Conservation (phyloP, 257 asterid genomes). For the Orobanche coerulescens region DNA sequence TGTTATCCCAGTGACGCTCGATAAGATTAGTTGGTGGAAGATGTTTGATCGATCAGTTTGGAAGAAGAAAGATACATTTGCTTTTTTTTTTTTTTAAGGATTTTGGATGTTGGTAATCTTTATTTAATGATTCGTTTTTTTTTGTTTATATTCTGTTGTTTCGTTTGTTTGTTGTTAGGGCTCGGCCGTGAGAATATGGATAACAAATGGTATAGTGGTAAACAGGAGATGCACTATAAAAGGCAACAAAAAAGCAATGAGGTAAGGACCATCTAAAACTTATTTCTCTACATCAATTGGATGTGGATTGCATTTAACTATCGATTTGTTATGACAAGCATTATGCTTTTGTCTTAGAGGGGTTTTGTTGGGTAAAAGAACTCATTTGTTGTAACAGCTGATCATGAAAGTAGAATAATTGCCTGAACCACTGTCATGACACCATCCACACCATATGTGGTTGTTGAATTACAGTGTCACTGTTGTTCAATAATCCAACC, state of each 20-base stretch:
- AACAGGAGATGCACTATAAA: slow-evolving; percentile 52
- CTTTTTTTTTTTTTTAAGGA: background rate
- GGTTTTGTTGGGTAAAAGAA: background rate
- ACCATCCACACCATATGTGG: too few species aligned
- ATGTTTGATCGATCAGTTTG: background rate
- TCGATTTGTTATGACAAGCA: background rate
- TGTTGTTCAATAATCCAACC: too few species aligned
- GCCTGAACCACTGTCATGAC: too few species aligned
- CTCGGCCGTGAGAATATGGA: slow-evolving; percentile 43
- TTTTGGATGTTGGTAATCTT: background rate
- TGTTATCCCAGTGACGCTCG: background rate
- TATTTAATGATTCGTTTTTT: background rate
- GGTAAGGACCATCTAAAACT: slow-evolving; percentile 30
- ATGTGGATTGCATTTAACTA: background rate
- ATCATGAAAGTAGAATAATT: too few species aligned
- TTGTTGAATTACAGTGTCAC: too few species aligned
- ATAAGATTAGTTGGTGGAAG: slow-evolving; percentile 8
- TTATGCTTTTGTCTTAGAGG: background rate
- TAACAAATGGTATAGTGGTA: slow-evolving; percentile 51
- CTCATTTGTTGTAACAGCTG: background rate
- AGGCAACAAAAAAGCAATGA: slow-evolving; percentile 38
- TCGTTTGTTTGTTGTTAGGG: slow-evolving; percentile 18
- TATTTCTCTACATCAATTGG: background rate
- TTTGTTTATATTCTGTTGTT: slow-evolving; percentile 2
- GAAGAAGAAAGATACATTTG: background rate